A percentile compares a stretch with the other conserved stretches of the same genome.
Evolutionary conservation across 345 rosid species (phyloP).

Genomic region (Populus alba): DNA sequence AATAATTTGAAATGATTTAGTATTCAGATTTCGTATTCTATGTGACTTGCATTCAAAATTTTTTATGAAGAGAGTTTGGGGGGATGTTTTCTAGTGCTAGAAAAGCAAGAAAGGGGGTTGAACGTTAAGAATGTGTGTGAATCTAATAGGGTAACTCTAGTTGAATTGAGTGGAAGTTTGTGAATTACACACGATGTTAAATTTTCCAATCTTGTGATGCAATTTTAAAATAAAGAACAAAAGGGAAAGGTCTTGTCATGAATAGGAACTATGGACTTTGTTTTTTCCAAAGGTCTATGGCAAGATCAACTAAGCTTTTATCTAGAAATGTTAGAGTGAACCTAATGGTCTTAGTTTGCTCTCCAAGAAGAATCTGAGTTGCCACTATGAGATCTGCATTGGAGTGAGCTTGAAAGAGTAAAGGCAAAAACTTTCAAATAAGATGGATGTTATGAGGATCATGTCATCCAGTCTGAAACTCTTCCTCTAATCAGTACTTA

Average conservation of each 20-base stretch:
- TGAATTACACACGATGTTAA: not conserved
- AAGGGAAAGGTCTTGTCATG: not conserved
- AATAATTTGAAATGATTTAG: not conserved
- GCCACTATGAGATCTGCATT: not conserved
- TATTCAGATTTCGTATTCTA: not conserved
- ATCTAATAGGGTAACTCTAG: not conserved
- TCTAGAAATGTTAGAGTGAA: not conserved
- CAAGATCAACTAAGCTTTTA: not conserved
- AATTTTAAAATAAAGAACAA: not conserved
- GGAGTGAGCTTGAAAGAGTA: not conserved
- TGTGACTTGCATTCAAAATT: not conserved
- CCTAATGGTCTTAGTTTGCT: not conserved
- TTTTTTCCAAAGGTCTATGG: not conserved
- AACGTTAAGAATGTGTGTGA: not conserved
- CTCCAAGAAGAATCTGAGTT: not conserved
- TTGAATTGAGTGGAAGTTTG: not conserved
- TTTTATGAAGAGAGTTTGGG: not conserved
- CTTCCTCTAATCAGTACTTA: not conserved
- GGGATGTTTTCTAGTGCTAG: not conserved
- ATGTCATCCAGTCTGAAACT: not conserved
- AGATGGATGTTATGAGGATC: not conserved
- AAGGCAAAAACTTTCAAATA: not conserved
- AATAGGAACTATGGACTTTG: not conserved
- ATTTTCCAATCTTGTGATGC: not conserved
- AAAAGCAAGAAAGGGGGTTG: not conserved